Evolutionary conservation across 202 grass and related monocot genomes (phyloP).

Genomic region (Setaria viridis): DNA sequence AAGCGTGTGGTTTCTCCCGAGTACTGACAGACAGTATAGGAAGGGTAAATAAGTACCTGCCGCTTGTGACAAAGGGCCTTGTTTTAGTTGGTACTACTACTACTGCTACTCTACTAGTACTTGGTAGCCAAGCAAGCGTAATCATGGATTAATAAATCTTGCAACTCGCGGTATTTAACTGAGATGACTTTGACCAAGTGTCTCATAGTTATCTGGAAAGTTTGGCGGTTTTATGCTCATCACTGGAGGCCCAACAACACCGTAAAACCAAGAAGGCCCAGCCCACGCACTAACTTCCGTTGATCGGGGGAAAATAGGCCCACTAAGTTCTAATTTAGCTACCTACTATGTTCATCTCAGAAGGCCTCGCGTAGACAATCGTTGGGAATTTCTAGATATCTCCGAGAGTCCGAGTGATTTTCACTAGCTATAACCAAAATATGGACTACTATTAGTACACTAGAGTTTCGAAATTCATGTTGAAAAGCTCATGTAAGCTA

Average conservation of each 20-base stretch:
- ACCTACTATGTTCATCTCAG: neutral
- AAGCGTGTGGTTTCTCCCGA: neutral
- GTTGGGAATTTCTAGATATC: too few species aligned
- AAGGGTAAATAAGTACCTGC: slow-evolving; percentile 7
- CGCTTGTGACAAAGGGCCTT: neutral
- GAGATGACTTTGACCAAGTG: slow-evolving; percentile 36
- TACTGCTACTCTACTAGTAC: neutral
- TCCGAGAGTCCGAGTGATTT: too few species aligned
- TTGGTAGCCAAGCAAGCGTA: slow-evolving; percentile 11
- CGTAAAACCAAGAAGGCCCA: neutral
- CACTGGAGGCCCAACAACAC: neutral
- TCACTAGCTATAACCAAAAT: neutral
- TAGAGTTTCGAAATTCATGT: neutral
- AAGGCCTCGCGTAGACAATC: neutral
- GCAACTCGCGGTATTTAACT: slow-evolving; percentile 28
- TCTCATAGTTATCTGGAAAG: neutral
- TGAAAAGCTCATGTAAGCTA: neutral
- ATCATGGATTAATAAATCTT: slow-evolving; percentile 21
- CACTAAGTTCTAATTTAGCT: neutral
- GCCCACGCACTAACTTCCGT: neutral
- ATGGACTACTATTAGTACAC: neutral
- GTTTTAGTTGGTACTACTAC: slow-evolving; percentile 1
- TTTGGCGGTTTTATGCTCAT: neutral
- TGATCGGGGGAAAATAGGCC: neutral
- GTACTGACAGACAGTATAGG: slow-evolving; percentile 19